These are phyloP conservation scores for Aspergillus sp. DNA, from an alignment of 2,329 filamentous ascomycete genomes.

Conservation along the genomic window DNA sequence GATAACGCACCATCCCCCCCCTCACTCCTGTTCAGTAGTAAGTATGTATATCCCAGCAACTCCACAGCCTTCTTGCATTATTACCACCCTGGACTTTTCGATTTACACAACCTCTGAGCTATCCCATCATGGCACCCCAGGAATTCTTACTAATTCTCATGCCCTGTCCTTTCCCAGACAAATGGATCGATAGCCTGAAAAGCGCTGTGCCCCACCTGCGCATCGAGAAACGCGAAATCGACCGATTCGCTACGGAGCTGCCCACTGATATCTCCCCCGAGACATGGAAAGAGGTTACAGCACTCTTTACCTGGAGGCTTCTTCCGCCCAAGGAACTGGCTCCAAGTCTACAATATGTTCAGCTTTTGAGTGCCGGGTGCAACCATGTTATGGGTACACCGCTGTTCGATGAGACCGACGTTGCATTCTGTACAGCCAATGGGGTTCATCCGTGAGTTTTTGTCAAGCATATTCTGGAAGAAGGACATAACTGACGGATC, in stretches of 20 bases:
- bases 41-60: too few species aligned
- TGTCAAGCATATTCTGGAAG: not conserved
- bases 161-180: not conserved
- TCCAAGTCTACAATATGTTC: slow-evolving; percentile 4
- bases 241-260: not conserved
- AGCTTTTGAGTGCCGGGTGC: slow-evolving; percentile 4
- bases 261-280: not conserved
- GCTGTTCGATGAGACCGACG: slow-evolving; percentile 1
- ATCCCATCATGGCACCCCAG: not conserved
- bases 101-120: not conserved
- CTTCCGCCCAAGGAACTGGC: not conserved
- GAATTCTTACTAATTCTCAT: not conserved
- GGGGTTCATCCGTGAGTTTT: not conserved
- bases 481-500: not conserved
- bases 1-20: too few species aligned
- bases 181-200: not conserved
- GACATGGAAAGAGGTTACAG: not conserved
- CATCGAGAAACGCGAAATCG: not conserved
- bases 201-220: not conserved
- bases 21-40: too few species aligned
- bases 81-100: too few species aligned
- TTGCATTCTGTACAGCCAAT: slow-evolving; percentile 7
- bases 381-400: not conserved
- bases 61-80: too few species aligned
- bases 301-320: slow-evolving; percentile 1